Percentiles rank a stretch among this genome's conserved stretches.
Evolutionary conservation across 176 grass and related monocot species (phyloP).

Genomic region (Olyra latifolia): DNA sequence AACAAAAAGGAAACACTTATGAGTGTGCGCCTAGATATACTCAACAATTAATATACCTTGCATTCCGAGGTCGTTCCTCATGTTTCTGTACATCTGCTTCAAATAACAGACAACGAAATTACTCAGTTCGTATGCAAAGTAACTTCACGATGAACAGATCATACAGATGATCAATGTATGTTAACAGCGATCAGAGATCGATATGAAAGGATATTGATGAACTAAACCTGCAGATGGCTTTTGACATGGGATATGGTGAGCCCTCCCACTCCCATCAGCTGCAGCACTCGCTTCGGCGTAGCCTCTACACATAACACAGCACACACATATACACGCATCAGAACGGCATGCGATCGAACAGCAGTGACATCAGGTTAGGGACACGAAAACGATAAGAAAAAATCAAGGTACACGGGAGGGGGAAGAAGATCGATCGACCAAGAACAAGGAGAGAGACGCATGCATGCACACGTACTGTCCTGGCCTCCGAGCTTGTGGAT

Average conservation of each 20-base stretch:
- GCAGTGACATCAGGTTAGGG: not conserved
- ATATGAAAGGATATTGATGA: not conserved
- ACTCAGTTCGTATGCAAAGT: not conserved
- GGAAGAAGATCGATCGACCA: not conserved
- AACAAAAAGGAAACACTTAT: not conserved
- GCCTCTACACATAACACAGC: constrained; percentile 50
- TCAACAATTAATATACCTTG: constrained; percentile 48
- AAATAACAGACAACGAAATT: not conserved
- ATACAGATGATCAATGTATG: no score
- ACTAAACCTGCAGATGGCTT: constrained; percentile 82
- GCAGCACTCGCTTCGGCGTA: constrained; percentile 90
- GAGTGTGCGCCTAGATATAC: not conserved
- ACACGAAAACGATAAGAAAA: no score
- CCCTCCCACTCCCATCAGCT: constrained; percentile 85
- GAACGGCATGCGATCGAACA: constrained; percentile 33
- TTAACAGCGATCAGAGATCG: not conserved
- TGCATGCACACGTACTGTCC: constrained; percentile 53
- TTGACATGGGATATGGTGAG: constrained; percentile 95
- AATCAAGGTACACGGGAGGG: no score
- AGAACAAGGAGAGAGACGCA: not conserved
- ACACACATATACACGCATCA: constrained; percentile 1
- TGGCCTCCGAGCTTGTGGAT: constrained; percentile 88
- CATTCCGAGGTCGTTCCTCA: constrained; percentile 76
- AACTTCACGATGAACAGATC: not conserved
- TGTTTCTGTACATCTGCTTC: constrained; percentile 91